Conservation (phyloP, 306 rosid species). For the Begonia loranthoides region DNA sequence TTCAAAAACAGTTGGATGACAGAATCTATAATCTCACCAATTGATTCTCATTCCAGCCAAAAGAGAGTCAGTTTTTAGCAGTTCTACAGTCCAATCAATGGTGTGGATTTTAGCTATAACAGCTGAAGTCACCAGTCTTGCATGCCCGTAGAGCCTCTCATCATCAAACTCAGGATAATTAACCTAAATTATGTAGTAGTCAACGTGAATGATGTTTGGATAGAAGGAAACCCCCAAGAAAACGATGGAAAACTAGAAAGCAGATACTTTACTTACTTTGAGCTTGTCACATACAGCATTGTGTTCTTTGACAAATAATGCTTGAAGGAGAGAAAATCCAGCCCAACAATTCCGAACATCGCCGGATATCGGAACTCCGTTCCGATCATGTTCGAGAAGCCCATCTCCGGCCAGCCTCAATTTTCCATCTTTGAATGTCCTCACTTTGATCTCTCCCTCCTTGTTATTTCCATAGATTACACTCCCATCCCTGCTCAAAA, state of each 20-base stretch:
- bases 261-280: conserved; percentile 22
- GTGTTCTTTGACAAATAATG: conserved; percentile 58
- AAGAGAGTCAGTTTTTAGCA: conserved; percentile 53
- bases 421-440: conserved; percentile 54
- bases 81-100: conserved; percentile 80
- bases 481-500: conserved; percentile 65
- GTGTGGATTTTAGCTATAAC: conserved; percentile 77
- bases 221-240: background rate
- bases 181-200: conserved; percentile 14
- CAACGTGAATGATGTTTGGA: too few species aligned
- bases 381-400: conserved; percentile 51
- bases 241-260: background rate
- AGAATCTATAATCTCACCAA: conserved; percentile 25
- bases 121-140: conserved; percentile 71
- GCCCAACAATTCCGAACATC: conserved; percentile 74
- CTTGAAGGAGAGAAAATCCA: conserved; percentile 56
- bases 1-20: too few species aligned
- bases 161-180: conserved; percentile 42
- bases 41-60: conserved; percentile 57
- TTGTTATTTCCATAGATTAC: conserved; percentile 52
- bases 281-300: conserved; percentile 64
- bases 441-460: conserved; percentile 46
- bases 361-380: conserved; percentile 62
- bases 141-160: conserved; percentile 50
- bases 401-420: conserved; percentile 43